A percentile compares a stretch with the other conserved stretches of the same genome.
Evolutionary conservation across 257 asterid genomes (phyloP).

Genomic region (Solanum medicagineum): DNA sequence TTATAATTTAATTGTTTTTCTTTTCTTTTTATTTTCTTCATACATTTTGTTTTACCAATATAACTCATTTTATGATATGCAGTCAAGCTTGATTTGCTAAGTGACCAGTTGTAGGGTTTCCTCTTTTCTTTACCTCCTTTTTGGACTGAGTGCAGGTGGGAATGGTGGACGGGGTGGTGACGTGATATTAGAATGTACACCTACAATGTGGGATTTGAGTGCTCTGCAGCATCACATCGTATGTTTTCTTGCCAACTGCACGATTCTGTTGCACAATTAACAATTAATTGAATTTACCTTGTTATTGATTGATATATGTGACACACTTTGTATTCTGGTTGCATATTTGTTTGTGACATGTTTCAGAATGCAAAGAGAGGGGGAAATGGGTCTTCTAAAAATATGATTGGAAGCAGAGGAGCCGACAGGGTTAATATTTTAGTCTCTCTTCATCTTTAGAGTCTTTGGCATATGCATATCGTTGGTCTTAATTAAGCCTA

Average conservation of each 20-base stretch:
- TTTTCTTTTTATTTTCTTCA: background rate
- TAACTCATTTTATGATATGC: background rate
- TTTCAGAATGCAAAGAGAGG: slow-evolving; percentile 86
- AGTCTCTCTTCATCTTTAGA: slow-evolving; percentile 1
- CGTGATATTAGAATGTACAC: slow-evolving; percentile 70
- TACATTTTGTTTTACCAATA: background rate
- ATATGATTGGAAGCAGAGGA: slow-evolving; percentile 88
- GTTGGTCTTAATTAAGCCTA: background rate
- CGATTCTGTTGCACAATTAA: background rate
- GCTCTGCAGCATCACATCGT: slow-evolving; percentile 79
- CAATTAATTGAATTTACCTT: background rate
- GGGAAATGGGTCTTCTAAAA: slow-evolving; percentile 76
- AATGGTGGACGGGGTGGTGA: slow-evolving; percentile 97
- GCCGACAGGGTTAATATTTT: slow-evolving; percentile 54
- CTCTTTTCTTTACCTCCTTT: background rate
- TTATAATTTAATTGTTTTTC: background rate
- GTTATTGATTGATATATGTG: background rate
- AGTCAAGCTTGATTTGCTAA: background rate
- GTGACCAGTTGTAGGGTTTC: background rate
- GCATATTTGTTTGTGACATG: background rate
- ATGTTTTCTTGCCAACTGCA: slow-evolving; percentile 17
- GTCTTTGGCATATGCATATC: background rate
- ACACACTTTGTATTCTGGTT: background rate
- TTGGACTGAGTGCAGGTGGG: slow-evolving; percentile 42
- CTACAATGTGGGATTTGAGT: slow-evolving; percentile 88